Evolutionary conservation across 495 filamentous ascomycete genomes (phyloP), one percentile per base, ranked within the genome.

Genomic region (Elasticomyces elasticus): DNA sequence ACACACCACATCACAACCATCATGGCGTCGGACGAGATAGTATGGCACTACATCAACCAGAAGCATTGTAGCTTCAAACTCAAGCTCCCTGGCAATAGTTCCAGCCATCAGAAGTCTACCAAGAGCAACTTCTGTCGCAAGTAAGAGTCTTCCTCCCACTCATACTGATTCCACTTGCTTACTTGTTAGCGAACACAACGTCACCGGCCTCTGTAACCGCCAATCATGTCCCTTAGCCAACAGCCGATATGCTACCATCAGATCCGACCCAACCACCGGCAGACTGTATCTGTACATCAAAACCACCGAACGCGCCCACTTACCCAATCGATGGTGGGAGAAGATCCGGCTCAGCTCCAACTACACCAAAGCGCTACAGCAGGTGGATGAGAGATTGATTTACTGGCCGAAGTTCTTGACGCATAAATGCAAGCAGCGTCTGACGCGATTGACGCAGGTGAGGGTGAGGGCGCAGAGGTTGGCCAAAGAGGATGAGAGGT

Each of bases 51-150:
- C 51, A 94, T 95, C 52, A 88, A 89, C 68, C 83, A 96, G 71
- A 87, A 95, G 69, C 95, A 96, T 67, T 98, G 92, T 72, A 82
- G 87, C 44, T 97, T 89, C 74, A 97, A 96, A 63, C 76, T 97
- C 56, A 97, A 97, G 86, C 51, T 53, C 27, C 40, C 49, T 50
- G 46, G 55, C 57, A 61, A 63, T 44, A 58, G 43, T 25, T 2
- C 51, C 48, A 5, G 53, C 1, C 30, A 52, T 22, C 54, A 57
- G 59, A 85, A 86, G 74, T 94, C 89, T 7, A 87, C 87, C 20
- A 96, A 95, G 72, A 83, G 91, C 68, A 95, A 81, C 63, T 98
- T 97, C 72, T 99, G 92, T 68, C 84, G 87, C 66, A 92, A 94
- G 35, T 40, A 13, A 40, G 13, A 33, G 7, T 15, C 30, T 15